Evolutionary conservation across 768 basidiomycete genomes (phyloP).

Genomic region (Agaricus blazei): DNA sequence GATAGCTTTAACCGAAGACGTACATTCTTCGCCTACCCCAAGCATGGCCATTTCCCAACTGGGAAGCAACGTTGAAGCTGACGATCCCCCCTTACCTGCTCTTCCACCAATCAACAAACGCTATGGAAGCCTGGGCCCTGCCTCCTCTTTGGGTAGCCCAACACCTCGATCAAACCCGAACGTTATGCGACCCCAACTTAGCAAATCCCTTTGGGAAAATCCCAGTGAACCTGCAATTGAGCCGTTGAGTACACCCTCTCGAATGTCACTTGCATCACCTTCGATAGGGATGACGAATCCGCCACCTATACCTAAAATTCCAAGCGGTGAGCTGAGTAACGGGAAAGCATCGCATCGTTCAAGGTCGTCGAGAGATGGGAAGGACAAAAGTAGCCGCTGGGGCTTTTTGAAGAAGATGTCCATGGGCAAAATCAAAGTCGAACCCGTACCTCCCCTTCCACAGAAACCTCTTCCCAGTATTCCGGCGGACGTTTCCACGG

Average conservation of each 20-base stretch:
- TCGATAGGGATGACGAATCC: constrained; percentile 2
- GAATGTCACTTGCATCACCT: constrained; percentile 13
- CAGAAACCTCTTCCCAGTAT: constrained; percentile 20
- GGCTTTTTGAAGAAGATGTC: constrained; percentile 99
- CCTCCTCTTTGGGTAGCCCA: constrained; percentile 30
- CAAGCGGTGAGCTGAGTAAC: constrained; percentile 1
- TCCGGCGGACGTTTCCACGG: constrained; percentile 12
- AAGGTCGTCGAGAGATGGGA: constrained; percentile 27
- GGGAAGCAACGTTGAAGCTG: constrained; percentile 58
- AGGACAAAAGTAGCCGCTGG: constrained; percentile 77
- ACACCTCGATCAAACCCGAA: constrained; percentile 30
- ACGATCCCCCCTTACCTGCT: constrained; percentile 27
- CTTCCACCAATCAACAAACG: constrained; percentile 39
- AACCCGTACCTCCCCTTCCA: constrained; percentile 31
- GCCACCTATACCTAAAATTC: constrained; percentile 3
- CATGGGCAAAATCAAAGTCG: constrained; percentile 85
- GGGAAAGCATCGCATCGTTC: constrained; percentile 10
- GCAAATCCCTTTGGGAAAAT: constrained; percentile 47
- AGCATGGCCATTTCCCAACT: constrained; percentile 53
- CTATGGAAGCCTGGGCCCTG: constrained; percentile 69
- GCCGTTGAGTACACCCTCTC: not conserved
- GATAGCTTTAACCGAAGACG: constrained; percentile 21
- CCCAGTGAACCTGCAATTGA: constrained; percentile 6
- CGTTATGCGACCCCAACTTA: constrained; percentile 33
- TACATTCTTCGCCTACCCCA: constrained; percentile 33